These are phyloP conservation scores for Tolypocladium guangdongense DNA, from an alignment of 2,329 filamentous ascomycete species.

Conservation along the genomic window DNA sequence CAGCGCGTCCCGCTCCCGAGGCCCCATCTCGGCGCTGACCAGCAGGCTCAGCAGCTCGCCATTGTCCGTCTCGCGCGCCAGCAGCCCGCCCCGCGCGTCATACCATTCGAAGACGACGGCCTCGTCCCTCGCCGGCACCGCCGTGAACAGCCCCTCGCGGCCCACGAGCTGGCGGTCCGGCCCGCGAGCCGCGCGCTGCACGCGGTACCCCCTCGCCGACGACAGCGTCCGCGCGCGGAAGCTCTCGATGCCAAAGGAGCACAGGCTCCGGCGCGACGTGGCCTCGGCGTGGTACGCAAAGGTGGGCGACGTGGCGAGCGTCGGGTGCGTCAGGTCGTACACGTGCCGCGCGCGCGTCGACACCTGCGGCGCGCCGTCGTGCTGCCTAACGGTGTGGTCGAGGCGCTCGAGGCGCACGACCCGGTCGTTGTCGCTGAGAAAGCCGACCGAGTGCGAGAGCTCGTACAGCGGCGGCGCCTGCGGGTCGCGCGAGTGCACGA, in stretches of 20 bases:
- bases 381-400: constrained; percentile 15
- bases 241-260: constrained; percentile 17
- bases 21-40: constrained; percentile 18
- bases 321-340: constrained; percentile 23
- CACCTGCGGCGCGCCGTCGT: constrained; percentile 12
- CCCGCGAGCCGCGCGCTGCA: constrained; percentile 17
- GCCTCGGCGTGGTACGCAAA: constrained; percentile 23
- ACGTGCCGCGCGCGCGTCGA: constrained; percentile 19
- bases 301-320: constrained; percentile 12
- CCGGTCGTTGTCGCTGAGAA: constrained; percentile 19
- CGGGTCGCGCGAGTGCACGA: constrained; percentile 19
- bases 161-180: constrained; percentile 10
- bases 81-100: constrained; percentile 12
- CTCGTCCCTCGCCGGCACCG: constrained; percentile 12
- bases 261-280: constrained; percentile 15
- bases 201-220: constrained; percentile 13
- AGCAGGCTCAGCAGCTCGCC: constrained; percentile 17
- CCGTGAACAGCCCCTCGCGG: constrained; percentile 17
- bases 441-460: constrained; percentile 22
- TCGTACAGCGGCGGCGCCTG: constrained; percentile 22
- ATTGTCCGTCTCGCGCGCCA: constrained; percentile 21
- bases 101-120: constrained; percentile 22
- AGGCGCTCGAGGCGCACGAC: constrained; percentile 19
- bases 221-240: constrained; percentile 13
- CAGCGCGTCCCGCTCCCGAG: constrained; percentile 19